phyloP scores from a whole-genome alignment of 768 basidiomycete genomes.

The Phaeotremella fagi region DNA sequence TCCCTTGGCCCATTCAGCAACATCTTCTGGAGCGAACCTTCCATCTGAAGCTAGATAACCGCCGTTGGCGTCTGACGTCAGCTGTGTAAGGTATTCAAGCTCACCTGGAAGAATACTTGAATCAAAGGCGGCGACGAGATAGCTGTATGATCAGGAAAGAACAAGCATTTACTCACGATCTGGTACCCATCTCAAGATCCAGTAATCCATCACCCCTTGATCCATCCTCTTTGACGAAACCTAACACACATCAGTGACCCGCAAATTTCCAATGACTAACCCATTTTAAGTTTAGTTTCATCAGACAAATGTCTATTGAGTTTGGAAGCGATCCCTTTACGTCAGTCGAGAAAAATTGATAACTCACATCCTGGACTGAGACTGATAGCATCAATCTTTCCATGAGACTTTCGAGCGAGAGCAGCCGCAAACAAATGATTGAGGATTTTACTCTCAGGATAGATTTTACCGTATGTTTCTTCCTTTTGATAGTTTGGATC shows the following conservation, averaged over 20 bases:
- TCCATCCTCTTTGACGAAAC: constrained; percentile 13
- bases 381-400: constrained; percentile 7
- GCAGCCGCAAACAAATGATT: constrained; percentile 6
- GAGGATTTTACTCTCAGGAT: constrained; percentile 9
- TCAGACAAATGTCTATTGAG: constrained; percentile 1
- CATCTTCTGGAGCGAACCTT: not conserved
- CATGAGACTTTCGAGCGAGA: constrained; percentile 7
- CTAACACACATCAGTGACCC: not conserved
- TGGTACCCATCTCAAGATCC: not conserved
- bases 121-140: no score
- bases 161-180: constrained; percentile 8
- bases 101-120: no score
- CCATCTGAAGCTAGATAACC: not conserved
- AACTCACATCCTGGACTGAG: constrained; percentile 11
- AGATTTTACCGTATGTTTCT: not conserved
- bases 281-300: constrained; percentile 5
- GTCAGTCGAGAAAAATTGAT: not conserved
- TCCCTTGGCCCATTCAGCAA: constrained; percentile 8
- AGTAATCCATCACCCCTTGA: not conserved
- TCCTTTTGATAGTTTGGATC: constrained; percentile 6
- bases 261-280: constrained; percentile 1
- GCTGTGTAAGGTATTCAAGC: no score
- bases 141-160: not conserved
- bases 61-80: not conserved
- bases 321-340: constrained; percentile 4